Evolutionary conservation across 306 rosid genomes (phyloP).

Genomic region (Arachis stenosperma): DNA sequence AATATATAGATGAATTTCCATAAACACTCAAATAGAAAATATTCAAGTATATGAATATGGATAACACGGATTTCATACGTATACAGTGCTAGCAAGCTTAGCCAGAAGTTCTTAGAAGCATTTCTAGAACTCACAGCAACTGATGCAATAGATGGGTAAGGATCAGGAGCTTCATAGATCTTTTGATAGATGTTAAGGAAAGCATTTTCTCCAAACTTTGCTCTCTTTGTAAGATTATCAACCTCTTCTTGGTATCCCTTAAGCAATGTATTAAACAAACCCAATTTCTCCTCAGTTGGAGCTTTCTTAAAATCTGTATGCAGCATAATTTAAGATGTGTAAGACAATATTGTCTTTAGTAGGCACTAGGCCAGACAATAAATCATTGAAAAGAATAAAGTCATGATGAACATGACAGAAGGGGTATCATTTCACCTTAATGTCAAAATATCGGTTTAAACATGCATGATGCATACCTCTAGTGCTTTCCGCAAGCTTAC

Average conservation of each 20-base stretch:
- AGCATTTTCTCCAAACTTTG: conserved; percentile 97
- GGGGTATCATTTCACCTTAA: background rate
- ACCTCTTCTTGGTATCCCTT: conserved; percentile 97
- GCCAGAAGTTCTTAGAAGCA: conserved; percentile 3
- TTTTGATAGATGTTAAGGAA: conserved; percentile 95
- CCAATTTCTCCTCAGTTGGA: conserved; percentile 72
- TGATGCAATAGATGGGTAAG: conserved; percentile 88
- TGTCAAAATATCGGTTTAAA: background rate
- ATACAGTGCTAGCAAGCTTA: conserved; percentile 15
- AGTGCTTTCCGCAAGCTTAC: conserved; percentile 96
- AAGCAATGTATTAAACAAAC: conserved; percentile 75
- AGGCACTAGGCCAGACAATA: background rate
- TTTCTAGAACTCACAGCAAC: conserved; percentile 70
- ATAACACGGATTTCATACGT: conserved; percentile 18
- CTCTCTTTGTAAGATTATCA: conserved; percentile 93
- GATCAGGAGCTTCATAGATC: conserved; percentile 98
- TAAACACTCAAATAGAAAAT: conserved; percentile 8
- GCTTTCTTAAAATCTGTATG: conserved; percentile 88
- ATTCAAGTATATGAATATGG: conserved; percentile 18
- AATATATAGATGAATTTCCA: conserved; percentile 33
- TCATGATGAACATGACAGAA: background rate
- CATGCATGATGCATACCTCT: conserved; percentile 63
- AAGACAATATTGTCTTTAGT: conserved; percentile 6
- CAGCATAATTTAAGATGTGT: conserved; percentile 35
- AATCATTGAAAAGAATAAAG: background rate